Evolutionary conservation across 495 filamentous ascomycete species (phyloP), one percentile per base, ranked within the genome.

Genomic region (Penicillium diatomitis): DNA sequence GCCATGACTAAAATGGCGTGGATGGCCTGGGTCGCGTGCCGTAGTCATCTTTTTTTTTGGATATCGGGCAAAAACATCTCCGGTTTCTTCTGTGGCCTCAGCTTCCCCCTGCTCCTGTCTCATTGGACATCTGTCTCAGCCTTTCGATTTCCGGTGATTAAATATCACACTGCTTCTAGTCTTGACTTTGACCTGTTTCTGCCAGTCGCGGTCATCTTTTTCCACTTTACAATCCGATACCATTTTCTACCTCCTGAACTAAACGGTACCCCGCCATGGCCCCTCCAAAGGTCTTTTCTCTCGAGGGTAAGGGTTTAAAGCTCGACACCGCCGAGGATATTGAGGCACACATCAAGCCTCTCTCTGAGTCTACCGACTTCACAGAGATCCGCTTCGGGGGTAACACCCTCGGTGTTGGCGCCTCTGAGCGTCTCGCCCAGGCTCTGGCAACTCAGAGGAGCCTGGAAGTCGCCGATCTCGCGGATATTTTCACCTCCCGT

Each of bases 401-500:
- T 41, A 97, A 96, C 71, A 96, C 94, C 5, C 69, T 97, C 28
- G 92, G 92, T 46, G 80, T 95, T 49, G 85, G 85, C 29, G 92
- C 94, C 37, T 90, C 82, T 61, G 81, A 87, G 61, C 80, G 86
- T 37, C 78, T 97, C 28, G 90, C 86, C 47, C 77, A 85, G 45
- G 81, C 88, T 41, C 77, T 97, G 37, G 73, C 80, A 52, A 82
- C 83, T 32, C 90, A 95, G 66, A 87, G 85, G 69, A 81, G 75
- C 51, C 78, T 98, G 39, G 67, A 90, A 79, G 71, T 84, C 48
- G 90, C 88, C 61, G 91, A 96, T 66, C 72, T 97, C 47, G 90
- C 89, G 65, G 92, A 98, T 65, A 94, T 98, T 72, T 98, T 97
- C 71, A 98, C 92, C 48, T 85, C 86, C 32, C 89, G 92, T 51